Percentiles rank a stretch among this genome's conserved stretches.
Conservation (phyloP, 345 rosid genomes). For the Erucastrum elatum region DNA sequence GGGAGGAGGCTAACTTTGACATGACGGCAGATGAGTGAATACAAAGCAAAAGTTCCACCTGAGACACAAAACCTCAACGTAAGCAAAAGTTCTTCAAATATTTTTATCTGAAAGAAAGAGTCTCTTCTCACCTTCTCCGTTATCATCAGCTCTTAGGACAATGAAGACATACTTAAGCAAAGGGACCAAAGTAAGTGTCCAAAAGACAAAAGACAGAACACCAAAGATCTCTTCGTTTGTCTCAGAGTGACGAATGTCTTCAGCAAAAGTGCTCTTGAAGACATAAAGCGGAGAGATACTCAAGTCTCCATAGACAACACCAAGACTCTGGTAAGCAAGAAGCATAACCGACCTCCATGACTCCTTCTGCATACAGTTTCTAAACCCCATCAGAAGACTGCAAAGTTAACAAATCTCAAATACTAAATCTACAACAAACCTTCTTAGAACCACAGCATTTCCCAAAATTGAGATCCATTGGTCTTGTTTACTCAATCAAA, state of each 20-base stretch:
- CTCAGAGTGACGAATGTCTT: conserved; percentile 89
- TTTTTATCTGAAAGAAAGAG: not conserved
- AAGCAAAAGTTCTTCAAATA: not conserved
- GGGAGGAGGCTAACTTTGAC: conserved; percentile 93
- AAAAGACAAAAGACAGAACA: conserved; percentile 90
- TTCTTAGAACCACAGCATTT: conserved; percentile 64
- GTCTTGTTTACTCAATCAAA: not conserved
- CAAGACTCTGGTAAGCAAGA: conserved; percentile 96
- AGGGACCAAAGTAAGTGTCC: conserved; percentile 97
- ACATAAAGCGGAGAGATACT: conserved; percentile 96
- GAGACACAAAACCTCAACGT: not conserved
- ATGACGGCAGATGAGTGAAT: conserved; percentile 90
- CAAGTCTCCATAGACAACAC: conserved; percentile 96
- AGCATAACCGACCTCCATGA: conserved; percentile 85
- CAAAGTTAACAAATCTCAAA: conserved; percentile 24
- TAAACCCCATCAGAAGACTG: not conserved
- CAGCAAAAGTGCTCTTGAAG: conserved; percentile 94
- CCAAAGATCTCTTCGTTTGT: conserved; percentile 96
- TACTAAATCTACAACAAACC: conserved; percentile 51
- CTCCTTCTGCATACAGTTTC: conserved; percentile 52
- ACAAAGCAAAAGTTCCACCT: conserved; percentile 98
- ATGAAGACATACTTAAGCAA: conserved; percentile 90
- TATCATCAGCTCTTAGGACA: conserved; percentile 95
- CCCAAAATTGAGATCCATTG: conserved; percentile 67
- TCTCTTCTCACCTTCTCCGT: conserved; percentile 85